These are phyloP conservation scores for Collybia nuda DNA, from an alignment of 768 basidiomycete species.

Conservation along the genomic window DNA sequence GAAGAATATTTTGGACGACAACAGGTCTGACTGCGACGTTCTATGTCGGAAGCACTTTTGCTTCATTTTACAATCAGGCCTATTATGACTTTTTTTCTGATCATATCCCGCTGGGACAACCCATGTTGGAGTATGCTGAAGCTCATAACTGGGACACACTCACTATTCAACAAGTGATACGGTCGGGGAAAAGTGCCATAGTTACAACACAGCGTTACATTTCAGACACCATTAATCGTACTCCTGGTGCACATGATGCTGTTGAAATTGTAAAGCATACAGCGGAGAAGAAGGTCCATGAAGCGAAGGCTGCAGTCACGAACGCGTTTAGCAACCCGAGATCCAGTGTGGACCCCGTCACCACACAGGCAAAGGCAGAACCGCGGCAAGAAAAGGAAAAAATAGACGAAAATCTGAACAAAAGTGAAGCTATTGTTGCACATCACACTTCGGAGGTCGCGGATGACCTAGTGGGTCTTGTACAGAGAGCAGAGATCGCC, in stretches of 20 bases:
- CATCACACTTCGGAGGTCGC: constrained; percentile 39
- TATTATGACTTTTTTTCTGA: constrained; percentile 89
- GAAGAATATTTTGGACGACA: constrained; percentile 66
- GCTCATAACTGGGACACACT: constrained; percentile 75
- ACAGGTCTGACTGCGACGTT: constrained; percentile 69
- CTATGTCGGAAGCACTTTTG: constrained; percentile 80
- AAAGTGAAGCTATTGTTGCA: constrained; percentile 14
- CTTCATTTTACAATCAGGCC: constrained; percentile 70
- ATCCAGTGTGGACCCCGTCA: constrained; percentile 41
- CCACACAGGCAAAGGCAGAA: constrained; percentile 39
- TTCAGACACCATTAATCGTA: constrained; percentile 47
- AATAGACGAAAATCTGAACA: constrained; percentile 13
- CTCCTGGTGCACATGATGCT: constrained; percentile 28
- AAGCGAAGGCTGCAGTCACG: constrained; percentile 37
- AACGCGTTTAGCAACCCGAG: constrained; percentile 43
- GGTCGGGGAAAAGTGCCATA: constrained; percentile 49
- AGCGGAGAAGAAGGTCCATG: constrained; percentile 34
- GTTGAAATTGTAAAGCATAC: constrained; percentile 30
- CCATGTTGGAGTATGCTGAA: constrained; percentile 82
- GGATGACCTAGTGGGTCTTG: constrained; percentile 67
- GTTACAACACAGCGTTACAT: constrained; percentile 51
- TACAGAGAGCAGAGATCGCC: constrained; percentile 72
- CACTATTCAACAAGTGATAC: constrained; percentile 58
- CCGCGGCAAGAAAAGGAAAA: constrained; percentile 38
- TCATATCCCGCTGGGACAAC: constrained; percentile 74